Conservation (phyloP, 192 early-diverging fungal species). For the Globomyces pollinis-pini region DNA sequence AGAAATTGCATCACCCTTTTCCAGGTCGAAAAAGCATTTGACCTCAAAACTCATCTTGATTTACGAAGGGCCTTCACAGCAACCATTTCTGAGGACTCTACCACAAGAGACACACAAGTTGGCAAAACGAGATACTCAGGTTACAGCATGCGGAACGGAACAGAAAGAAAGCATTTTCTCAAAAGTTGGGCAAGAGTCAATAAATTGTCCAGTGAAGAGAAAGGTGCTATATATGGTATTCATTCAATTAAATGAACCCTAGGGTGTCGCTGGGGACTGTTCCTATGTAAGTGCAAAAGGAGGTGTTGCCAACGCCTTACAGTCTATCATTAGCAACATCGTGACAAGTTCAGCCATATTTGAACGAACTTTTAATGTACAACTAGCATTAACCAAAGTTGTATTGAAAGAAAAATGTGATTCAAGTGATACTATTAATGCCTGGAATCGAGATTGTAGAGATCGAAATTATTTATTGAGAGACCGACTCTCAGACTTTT, state of each 20-base stretch:
- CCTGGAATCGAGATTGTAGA: constrained; percentile 77
- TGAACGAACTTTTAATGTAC: constrained; percentile 76
- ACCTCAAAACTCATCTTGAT: constrained; percentile 24
- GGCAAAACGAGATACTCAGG: not conserved
- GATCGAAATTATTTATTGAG: constrained; percentile 60
- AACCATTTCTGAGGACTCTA: not conserved
- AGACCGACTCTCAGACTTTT: constrained; percentile 76
- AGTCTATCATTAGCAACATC: constrained; percentile 45
- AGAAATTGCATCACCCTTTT: constrained; percentile 18
- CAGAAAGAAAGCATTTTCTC: too few relatives aligned
- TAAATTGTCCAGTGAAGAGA: not conserved
- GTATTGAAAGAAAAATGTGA: constrained; percentile 58
- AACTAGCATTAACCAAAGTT: constrained; percentile 70
- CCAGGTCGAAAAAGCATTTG: constrained; percentile 12
- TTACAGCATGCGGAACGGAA: too few relatives aligned
- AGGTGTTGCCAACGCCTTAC: constrained; percentile 25
- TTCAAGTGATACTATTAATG: constrained; percentile 10
- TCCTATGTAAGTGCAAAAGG: constrained; percentile 31
- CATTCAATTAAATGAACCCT: not conserved
- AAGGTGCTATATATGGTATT: constrained; percentile 38
- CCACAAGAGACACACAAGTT: not conserved
- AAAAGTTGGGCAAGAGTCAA: not conserved
- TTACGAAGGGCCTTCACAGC: constrained; percentile 10
- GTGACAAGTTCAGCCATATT: constrained; percentile 74
- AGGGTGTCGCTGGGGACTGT: constrained; percentile 42